Evolutionary conservation across 176 grass and related monocot species (phyloP).

Genomic region (Pontederia crassipes): DNA sequence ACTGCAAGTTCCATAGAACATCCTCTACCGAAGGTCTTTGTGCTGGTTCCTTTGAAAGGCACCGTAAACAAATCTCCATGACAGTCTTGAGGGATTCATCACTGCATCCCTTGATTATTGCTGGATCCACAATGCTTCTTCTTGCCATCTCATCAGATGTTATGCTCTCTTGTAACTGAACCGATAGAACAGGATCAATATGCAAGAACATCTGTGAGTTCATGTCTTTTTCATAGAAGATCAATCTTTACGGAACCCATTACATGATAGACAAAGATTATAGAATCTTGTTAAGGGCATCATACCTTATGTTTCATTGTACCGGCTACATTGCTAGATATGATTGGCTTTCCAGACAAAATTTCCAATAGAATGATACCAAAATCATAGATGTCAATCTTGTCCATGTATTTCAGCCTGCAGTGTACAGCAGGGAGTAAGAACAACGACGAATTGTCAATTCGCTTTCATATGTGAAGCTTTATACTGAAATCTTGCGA

Average conservation of each 20-base stretch:
- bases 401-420: slow-evolving; percentile 47
- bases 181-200: slow-evolving; percentile 8
- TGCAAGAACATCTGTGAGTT: background rate
- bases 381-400: slow-evolving; percentile 69
- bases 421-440: background rate
- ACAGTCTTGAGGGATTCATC: slow-evolving; percentile 77
- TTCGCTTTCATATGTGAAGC: background rate
- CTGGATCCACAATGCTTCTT: slow-evolving; percentile 54
- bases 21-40: slow-evolving; percentile 86
- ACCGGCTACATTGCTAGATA: slow-evolving; percentile 56
- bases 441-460: background rate
- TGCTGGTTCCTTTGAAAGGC: slow-evolving; percentile 58
- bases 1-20: slow-evolving; percentile 96
- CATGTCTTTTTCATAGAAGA: background rate
- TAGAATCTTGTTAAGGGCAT: background rate
- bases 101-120: slow-evolving; percentile 45
- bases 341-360: slow-evolving; percentile 74
- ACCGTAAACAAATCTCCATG: slow-evolving; percentile 80
- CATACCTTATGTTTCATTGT: slow-evolving; percentile 79
- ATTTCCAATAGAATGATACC: slow-evolving; percentile 81
- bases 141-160: slow-evolving; percentile 40
- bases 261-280: background rate
- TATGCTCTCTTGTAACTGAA: slow-evolving; percentile 62
- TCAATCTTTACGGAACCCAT: background rate
- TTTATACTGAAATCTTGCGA: no score